Percentiles rank a stretch among this genome's conserved stretches.
Conservation (phyloP, 495 filamentous ascomycete species). For the Lasiosphaeriaceae sp. region DNA sequence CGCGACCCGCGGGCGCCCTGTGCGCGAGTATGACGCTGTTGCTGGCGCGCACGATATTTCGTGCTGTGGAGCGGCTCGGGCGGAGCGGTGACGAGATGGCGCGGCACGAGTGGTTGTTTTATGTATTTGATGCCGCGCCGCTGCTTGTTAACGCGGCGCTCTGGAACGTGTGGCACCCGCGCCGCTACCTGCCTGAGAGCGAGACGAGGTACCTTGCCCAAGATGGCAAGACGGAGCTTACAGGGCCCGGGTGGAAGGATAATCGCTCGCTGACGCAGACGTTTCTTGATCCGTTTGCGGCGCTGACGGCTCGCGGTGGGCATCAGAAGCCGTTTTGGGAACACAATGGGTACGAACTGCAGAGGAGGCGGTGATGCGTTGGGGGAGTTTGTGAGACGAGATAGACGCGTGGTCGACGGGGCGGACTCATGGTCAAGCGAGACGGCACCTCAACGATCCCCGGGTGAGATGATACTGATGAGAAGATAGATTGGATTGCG, state of each 20-base stretch:
- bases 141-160: constrained; percentile 3
- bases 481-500: no score
- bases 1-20: no score
- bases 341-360: constrained; percentile 2
- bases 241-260: constrained; percentile 5
- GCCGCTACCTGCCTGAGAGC: constrained; percentile 1
- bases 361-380: no score
- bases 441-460: no score
- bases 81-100: no score
- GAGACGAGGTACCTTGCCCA: neutral
- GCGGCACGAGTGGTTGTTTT: constrained; percentile 23
- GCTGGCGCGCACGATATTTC: no score
- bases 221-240: constrained; percentile 4
- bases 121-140: constrained; percentile 9
- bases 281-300: neutral
- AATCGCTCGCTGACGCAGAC: neutral
- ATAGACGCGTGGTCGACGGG: no score
- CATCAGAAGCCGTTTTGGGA: constrained; percentile 9
- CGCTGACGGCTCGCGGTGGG: neutral
- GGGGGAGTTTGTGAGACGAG: no score
- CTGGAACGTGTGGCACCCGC: constrained; percentile 7
- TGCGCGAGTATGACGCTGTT: no score
- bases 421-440: no score
- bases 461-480: no score
- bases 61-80: no score